These are phyloP conservation scores for Rhizoclosmatium globosum DNA, from an alignment of 192 early-diverging fungal species.

Conservation along the genomic window DNA sequence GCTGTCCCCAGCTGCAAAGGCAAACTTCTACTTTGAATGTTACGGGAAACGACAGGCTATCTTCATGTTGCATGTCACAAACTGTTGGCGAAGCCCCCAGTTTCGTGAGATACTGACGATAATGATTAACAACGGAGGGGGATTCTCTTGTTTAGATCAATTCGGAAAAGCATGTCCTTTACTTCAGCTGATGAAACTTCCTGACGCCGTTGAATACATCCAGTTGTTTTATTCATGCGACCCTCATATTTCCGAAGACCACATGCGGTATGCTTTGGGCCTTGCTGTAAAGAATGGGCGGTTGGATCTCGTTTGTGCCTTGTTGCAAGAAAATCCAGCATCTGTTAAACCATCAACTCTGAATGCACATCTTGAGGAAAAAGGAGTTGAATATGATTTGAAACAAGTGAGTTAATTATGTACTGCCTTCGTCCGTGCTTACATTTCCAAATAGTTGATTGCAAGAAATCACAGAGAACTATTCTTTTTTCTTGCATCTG, in stretches of 20 bases:
- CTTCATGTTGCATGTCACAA: background rate
- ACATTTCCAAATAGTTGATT: background rate
- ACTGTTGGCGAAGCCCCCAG: background rate
- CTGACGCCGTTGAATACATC: background rate
- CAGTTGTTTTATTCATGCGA: background rate
- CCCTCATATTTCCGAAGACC: background rate
- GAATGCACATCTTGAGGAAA: background rate
- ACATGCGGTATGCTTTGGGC: background rate
- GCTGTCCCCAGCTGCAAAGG: background rate
- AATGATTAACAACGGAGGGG: background rate
- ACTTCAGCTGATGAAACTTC: background rate
- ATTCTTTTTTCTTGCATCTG: too few relatives aligned
- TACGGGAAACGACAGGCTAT: too few relatives aligned
- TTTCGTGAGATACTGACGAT: background rate
- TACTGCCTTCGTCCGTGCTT: background rate
- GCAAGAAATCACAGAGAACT: background rate
- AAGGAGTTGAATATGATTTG: background rate
- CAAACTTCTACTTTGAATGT: background rate
- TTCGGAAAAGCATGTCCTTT: background rate
- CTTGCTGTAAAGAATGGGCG: background rate
- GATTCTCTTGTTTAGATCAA: background rate
- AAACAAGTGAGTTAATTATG: background rate
- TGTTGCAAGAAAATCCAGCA: background rate
- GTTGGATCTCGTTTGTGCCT: background rate
- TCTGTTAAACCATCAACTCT: background rate